A percentile compares a stretch with the other conserved stretches of the same genome.
Evolutionary conservation across 1,284 basidiomycete species (phyloP).

Genomic region (Malassezia caprae): DNA sequence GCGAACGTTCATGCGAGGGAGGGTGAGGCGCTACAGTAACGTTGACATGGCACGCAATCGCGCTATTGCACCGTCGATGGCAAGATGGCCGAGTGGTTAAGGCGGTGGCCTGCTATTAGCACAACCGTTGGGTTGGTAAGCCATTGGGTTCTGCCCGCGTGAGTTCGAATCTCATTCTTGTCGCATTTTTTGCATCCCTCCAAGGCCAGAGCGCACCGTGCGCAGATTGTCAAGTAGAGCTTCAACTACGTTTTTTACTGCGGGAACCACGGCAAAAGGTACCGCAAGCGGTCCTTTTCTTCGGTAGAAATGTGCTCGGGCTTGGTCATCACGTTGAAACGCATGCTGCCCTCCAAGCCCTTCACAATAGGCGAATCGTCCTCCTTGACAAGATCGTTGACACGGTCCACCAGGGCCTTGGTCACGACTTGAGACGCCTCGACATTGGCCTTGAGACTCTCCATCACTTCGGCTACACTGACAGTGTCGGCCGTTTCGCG

Average conservation of each 20-base stretch:
- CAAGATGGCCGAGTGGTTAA: conserved; percentile 49
- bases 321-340: conserved; percentile 62
- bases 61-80: conserved; percentile 3
- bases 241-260: conserved; percentile 3
- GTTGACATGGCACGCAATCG: not conserved
- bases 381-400: conserved; percentile 52
- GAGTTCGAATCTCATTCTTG: conserved; percentile 48
- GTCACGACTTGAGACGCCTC: conserved; percentile 63
- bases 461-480: conserved; percentile 78
- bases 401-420: conserved; percentile 64
- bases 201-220: not conserved
- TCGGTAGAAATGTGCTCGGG: conserved; percentile 58
- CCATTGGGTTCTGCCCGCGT: conserved; percentile 39
- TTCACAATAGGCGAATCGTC: conserved; percentile 25
- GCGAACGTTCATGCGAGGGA: not conserved
- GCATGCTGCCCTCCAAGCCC: conserved; percentile 30
- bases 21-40: not conserved
- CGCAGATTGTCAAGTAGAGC: not conserved
- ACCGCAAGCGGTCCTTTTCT: conserved; percentile 65
- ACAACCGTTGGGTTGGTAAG: conserved; percentile 14
- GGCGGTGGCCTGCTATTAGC: conserved; percentile 27
- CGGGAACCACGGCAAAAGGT: conserved; percentile 55
- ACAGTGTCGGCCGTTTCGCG: conserved; percentile 68
- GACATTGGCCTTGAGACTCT: conserved; percentile 74
- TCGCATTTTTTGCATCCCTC: conserved; percentile 21